Base-by-base conservation (phyloP, 306 rosid species). In the Psophocarpus tetragonolobus region DNA sequence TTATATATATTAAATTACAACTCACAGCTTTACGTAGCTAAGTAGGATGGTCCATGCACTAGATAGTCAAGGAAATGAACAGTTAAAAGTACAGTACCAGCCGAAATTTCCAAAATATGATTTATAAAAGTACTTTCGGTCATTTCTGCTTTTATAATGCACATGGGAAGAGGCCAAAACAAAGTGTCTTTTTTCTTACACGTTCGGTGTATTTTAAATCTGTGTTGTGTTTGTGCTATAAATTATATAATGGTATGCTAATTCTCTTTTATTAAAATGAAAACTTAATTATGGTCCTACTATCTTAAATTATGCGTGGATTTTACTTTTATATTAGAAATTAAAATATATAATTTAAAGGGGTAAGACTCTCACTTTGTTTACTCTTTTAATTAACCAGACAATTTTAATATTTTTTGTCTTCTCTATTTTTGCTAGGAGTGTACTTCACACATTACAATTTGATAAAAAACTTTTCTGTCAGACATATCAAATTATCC, bases 121-220 rank as follows among this genome's bases (percentile, higher is more conserved):
- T 58, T 35, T 39, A 23, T 30, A 29, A 1, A 62, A 60, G 56
- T 26, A 53, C 84, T 79, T 79, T 79, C 81, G 81, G 84, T 50
- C 80, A 47, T 78, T 4, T 2, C n/a, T 73, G 78, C 83, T 61
- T 79, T 83, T 74, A 68, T 68, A 57, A 60, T 67, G 81, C 81
- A 79, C 75, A 83, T 83, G 78, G 74, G 64, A 68, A 36, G 44
- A 50, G 11, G 47, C 69, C 42, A n/a, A 30, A 39, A 24, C 44
- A 79, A 74, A 74, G 54, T 21, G 69, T 68, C 77, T 24, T 73
- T 74, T 47, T 60, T 60, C 71, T 23, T 74, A 57, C 87, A 60
- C 54, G 74, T 41, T 74, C 63, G 13, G n/a, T 62, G 5, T 20
- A 38, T 63, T 77, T 71, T 62, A 32, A 39, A 75, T 2, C 1